These are phyloP conservation scores for Mycena olivaceomarginata DNA, from an alignment of 768 basidiomycete species.

Conservation along the genomic window DNA sequence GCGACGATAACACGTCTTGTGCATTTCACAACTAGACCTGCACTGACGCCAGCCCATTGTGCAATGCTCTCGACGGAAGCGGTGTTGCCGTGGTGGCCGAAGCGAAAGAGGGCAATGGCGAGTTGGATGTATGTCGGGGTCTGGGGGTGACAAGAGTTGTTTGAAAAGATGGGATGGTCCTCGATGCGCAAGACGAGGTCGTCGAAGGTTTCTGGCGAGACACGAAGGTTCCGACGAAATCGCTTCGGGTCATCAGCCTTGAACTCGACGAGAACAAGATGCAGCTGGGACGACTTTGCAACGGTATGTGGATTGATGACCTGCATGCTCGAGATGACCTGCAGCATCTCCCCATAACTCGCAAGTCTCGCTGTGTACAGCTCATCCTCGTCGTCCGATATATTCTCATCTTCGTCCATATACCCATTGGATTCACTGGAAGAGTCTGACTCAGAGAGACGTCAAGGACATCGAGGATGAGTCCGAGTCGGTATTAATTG, in stretches of 20 bases:
- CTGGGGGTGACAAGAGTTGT: slow-evolving; percentile 9
- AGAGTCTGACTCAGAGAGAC: neutral
- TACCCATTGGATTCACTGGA: slow-evolving; percentile 20
- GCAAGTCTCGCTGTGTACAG: neutral
- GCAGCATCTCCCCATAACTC: neutral
- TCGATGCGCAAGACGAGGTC: slow-evolving; percentile 10
- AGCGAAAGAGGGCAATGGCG: slow-evolving; percentile 23
- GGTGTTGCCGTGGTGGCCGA: slow-evolving; percentile 56
- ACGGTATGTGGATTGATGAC: slow-evolving; percentile 21
- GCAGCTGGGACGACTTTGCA: slow-evolving; percentile 19
- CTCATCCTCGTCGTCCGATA: slow-evolving; percentile 22
- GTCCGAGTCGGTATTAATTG: neutral
- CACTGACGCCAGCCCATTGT: slow-evolving; percentile 44
- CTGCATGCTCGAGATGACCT: neutral
- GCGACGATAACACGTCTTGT: slow-evolving; percentile 48
- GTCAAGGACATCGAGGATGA: neutral
- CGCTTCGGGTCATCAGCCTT: slow-evolving; percentile 21
- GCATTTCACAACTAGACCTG: slow-evolving; percentile 40
- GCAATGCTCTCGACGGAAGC: slow-evolving; percentile 48
- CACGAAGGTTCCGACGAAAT: slow-evolving; percentile 25
- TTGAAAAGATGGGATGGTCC: slow-evolving; percentile 15
- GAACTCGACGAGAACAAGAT: slow-evolving; percentile 26
- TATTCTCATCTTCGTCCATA: neutral
- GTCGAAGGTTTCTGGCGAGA: slow-evolving; percentile 26
- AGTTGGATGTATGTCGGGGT: slow-evolving; percentile 16